phyloP scores from a whole-genome alignment of 2,329 filamentous ascomycete species.

The Tolypocladium guangdongense region DNA sequence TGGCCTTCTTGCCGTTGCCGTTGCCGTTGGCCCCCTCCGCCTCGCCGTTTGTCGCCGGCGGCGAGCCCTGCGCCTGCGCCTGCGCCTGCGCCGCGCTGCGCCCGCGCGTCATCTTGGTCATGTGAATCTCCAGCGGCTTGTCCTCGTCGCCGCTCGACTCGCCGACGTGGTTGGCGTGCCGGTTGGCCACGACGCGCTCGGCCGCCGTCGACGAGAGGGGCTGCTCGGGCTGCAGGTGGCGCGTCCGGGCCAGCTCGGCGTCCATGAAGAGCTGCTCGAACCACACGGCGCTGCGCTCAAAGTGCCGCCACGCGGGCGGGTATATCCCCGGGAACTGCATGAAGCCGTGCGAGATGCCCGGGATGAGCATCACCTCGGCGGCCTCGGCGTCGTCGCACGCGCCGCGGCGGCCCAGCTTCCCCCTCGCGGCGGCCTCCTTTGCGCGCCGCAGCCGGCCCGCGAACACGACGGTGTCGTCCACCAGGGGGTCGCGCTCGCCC shows the following conservation, averaged over 20 bases:
- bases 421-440: slow-evolving; percentile 40
- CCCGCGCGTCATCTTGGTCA: slow-evolving; percentile 35
- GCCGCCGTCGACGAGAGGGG: neutral
- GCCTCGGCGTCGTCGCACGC: slow-evolving; percentile 28
- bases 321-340: slow-evolving; percentile 83
- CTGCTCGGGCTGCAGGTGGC: slow-evolving; percentile 4
- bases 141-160: slow-evolving; percentile 73
- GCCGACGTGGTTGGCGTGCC: slow-evolving; percentile 21
- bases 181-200: slow-evolving; percentile 1
- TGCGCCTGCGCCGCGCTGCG: slow-evolving; percentile 12
- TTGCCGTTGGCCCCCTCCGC: slow-evolving; percentile 8
- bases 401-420: slow-evolving; percentile 4
- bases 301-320: slow-evolving; percentile 81
- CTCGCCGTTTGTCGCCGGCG: slow-evolving; percentile 12
- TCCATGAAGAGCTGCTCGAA: slow-evolving; percentile 63
- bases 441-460: slow-evolving; percentile 78
- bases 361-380: slow-evolving; percentile 70
- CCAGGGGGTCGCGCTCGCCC: slow-evolving; percentile 86
- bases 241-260: slow-evolving; percentile 29
- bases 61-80: neutral
- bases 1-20: slow-evolving; percentile 11
- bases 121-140: slow-evolving; percentile 68
- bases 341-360: slow-evolving; percentile 88
- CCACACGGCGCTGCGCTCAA: slow-evolving; percentile 70
- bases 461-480: slow-evolving; percentile 96